Base-by-base conservation (phyloP, 345 rosid genomes). In the Noccaea caerulescens region DNA sequence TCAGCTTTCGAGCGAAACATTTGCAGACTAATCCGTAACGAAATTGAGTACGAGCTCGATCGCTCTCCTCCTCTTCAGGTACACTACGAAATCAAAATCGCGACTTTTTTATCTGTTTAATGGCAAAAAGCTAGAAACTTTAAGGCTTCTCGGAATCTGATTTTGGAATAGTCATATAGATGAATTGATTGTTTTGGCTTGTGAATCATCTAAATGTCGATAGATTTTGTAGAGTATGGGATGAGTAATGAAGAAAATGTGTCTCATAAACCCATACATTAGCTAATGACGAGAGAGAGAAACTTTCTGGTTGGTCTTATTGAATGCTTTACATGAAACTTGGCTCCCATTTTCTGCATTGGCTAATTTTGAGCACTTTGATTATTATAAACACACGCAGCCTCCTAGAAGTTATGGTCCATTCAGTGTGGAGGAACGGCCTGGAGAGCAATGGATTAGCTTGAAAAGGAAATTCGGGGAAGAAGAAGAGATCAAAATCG, bases 401-500 rank as follows among this genome's bases (percentile, higher is more conserved):
- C 85, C 82, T 49, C 61, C 76, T 14, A 53, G 67, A 37, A 60
- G 73, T 73, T 87, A 72, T 32, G 81, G 79, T 49, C 81, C 88
- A 14, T 94, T 87, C 77, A 72, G 72, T 3, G 55, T 91, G 7
- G 84, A 89, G 63, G 89, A 88, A 58, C 82, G 79, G 32, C 82
- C 89, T 20, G 97, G 99, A 47, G 93, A 94, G 80, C 96, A 85
- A n/a, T 94, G 99, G 97, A 80, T 91, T 73, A 83, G 79, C 68
- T 63, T 94, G 85, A 80, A 59, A 54, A 82, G 88, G 47, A 85
- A 68, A 72, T 91, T 75, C 69, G 82, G 82, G 12, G 87, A 73
- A n/a, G 81, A 70, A 8, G 97, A 89, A 74, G 89, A 86, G 58
- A 85, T 94, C 58, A 86, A 76, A 45, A 79, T 94, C 12, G 98